Evolutionary conservation across 345 rosid species (phyloP), one percentile per base, ranked within the genome.

Genomic region (Lepidium didymum): DNA sequence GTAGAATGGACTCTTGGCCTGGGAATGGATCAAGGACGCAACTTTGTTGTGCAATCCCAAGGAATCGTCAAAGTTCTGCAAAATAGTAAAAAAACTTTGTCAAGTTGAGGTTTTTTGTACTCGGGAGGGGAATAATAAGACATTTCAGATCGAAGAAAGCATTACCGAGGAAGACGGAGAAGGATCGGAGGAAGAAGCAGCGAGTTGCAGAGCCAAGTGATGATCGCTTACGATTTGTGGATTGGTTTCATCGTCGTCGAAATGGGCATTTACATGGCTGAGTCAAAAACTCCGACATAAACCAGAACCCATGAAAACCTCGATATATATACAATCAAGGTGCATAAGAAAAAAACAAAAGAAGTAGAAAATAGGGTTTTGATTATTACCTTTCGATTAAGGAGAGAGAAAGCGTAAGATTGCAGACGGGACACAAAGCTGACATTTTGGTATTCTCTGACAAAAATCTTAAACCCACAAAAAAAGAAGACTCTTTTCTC

Each of bases 221-320:
- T 73, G 36, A 55, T 79, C 88, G 8, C 18, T 42, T 14, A 69
- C 75, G 50, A 69, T 10, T 60, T 69, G 73, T 18, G 71, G 62
- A 54, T 62, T 69, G n/a, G 74, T 67, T 40, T 69, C 86, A 9
- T 81, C 83, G 51, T 67, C 73, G 16, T 85, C 89, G 33, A 91
- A 88, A 76, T 91, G 97, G 67, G 78, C 14, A 71, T 90, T 86
- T 33, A 85, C 91, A 75, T 91, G 95, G 56, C 95, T 88, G 72
- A 62, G 3, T 61, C 63, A 69, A 53, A 52, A 2, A 8, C 41
- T 4, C 76, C 54, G 55, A 50, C 36, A 18, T 56, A 36, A 41
- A 42, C 10, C 59, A 44, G 6, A 7, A 69, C 16, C 1, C 44
- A 33, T 70, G 31, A 51, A 43, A 4, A 33, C 35, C 12, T 45